Evolutionary conservation across 2,329 filamentous ascomycete genomes (phyloP).

Genomic region (Ophiostoma himal-ulmi): DNA sequence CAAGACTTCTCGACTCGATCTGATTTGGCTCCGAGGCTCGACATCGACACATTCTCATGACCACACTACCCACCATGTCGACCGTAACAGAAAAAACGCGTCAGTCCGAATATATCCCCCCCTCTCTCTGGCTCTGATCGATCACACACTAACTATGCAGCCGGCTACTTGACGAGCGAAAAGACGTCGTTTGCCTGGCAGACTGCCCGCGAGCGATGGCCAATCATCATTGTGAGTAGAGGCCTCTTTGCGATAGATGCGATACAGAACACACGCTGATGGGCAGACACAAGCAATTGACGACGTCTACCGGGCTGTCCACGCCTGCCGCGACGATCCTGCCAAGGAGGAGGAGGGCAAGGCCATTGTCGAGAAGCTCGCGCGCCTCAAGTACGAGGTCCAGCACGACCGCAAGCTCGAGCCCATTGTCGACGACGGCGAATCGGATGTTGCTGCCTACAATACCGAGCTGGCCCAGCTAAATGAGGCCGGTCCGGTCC

Average conservation of each 20-base stretch:
- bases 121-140: not conserved
- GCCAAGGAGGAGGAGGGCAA: conserved; percentile 75
- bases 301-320: conserved; percentile 75
- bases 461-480: conserved; percentile 77
- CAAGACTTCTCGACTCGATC: not conserved
- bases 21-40: not conserved
- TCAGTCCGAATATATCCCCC: not conserved
- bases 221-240: conserved; percentile 55
- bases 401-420: conserved; percentile 73
- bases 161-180: conserved; percentile 68
- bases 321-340: conserved; percentile 52
- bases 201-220: conserved; percentile 85
- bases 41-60: not conserved
- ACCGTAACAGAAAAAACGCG: not conserved
- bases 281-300: conserved; percentile 82
- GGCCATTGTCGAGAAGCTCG: conserved; percentile 71
- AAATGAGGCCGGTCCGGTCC: conserved; percentile 27
- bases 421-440: conserved; percentile 58
- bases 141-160: conserved; percentile 9
- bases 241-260: not conserved
- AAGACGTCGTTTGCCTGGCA: conserved; percentile 78
- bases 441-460: conserved; percentile 69
- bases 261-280: conserved; percentile 9
- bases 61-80: not conserved
- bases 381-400: conserved; percentile 85